Evolutionary conservation across 306 rosid species (phyloP).

Genomic region (Sphenostylis stenocarpa): DNA sequence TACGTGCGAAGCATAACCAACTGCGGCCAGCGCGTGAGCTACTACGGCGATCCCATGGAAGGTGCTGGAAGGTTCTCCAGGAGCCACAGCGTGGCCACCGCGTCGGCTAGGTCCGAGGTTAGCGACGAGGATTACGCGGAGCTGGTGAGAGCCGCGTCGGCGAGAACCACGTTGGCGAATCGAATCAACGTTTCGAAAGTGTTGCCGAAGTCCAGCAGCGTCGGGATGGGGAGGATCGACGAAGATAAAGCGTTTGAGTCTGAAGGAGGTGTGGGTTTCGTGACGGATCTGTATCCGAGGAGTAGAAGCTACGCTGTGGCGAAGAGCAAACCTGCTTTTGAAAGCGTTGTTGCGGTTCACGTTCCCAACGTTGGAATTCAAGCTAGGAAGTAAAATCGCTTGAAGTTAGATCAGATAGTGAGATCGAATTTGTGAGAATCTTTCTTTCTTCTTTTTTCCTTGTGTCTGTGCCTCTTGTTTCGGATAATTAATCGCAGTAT

Average conservation of each 20-base stretch:
- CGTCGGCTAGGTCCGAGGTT: conserved; percentile 28
- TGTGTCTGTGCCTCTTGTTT: not conserved
- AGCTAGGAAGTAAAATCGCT: not conserved
- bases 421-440: not conserved
- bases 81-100: conserved; percentile 49
- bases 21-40: conserved; percentile 32
- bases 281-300: conserved; percentile 42
- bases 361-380: no score
- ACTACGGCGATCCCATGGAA: conserved; percentile 37
- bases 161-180: conserved; percentile 41
- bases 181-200: conserved; percentile 46
- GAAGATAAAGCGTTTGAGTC: conserved; percentile 58
- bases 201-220: conserved; percentile 64
- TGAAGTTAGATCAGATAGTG: not conserved
- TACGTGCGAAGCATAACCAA: conserved; percentile 63
- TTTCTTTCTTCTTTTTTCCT: not conserved
- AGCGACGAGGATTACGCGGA: conserved; percentile 51
- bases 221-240: conserved; percentile 68
- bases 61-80: conserved; percentile 38
- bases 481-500: no score
- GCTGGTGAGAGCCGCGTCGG: conserved; percentile 77
- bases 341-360: not conserved
- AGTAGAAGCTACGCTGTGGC: conserved; percentile 67
- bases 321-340: conserved; percentile 29
- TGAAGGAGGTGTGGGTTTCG: conserved; percentile 3